Conservation (phyloP, 371 early-diverging fungal species). For the Saksenaea oblongispora region DNA sequence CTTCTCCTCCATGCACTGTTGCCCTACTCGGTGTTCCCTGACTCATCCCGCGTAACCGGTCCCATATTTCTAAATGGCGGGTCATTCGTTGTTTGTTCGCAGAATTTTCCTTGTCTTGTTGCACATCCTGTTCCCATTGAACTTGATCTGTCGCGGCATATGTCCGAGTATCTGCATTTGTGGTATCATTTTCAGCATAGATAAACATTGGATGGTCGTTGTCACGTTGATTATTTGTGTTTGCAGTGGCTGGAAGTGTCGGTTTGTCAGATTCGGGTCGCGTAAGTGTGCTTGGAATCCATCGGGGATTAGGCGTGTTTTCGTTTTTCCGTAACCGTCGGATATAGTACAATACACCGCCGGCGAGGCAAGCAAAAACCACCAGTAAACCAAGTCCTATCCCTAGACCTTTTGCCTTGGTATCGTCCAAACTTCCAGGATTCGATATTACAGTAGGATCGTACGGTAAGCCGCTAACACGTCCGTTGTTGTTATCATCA, state of each 20-base stretch:
- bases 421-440: conserved; percentile 13
- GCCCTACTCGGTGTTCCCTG: background rate
- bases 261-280: conserved; percentile 6
- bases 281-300: background rate
- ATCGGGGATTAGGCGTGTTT: background rate
- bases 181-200: conserved; percentile 22
- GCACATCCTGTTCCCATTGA: conserved; percentile 36
- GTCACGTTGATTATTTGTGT: conserved; percentile 5
- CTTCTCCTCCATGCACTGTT: background rate
- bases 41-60: conserved; percentile 35
- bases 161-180: conserved; percentile 19
- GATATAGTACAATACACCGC: background rate
- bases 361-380: background rate
- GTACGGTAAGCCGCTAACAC: background rate
- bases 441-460: conserved; percentile 19
- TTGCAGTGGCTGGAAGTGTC: background rate
- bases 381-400: conserved; percentile 10
- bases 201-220: conserved; percentile 42
- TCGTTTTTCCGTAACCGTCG: conserved; percentile 1
- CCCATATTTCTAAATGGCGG: conserved; percentile 40
- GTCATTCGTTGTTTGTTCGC: conserved; percentile 20
- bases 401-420: conserved; percentile 32
- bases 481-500: background rate
- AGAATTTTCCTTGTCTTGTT: conserved; percentile 17
- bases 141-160: conserved; percentile 48